A percentile compares a stretch with the other conserved stretches of the same genome.
These are phyloP conservation scores for Pavlovales sp. DNA, from an alignment of 208 protist species.

Conservation along the genomic window DNA sequence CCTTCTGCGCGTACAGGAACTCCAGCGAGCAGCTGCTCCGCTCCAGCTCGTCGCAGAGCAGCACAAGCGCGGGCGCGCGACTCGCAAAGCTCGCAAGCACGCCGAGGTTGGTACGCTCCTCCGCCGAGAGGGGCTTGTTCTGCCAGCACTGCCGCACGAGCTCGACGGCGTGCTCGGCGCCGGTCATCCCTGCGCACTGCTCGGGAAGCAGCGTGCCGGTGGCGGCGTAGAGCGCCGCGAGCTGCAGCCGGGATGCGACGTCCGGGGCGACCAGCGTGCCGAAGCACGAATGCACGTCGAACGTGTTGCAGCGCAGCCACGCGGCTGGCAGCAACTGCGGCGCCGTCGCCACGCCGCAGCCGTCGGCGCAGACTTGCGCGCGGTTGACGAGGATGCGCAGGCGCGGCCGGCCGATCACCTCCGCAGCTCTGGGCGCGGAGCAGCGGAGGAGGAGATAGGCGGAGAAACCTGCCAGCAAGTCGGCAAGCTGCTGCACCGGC, in stretches of 20 bases:
- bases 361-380: background rate
- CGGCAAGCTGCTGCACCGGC: conserved; percentile 5
- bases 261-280: background rate
- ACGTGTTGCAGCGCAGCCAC: no score
- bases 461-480: conserved; percentile 25
- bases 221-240: conserved; percentile 37
- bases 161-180: conserved; percentile 13
- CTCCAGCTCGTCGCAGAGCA: background rate
- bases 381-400: background rate
- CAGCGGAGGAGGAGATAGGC: conserved; percentile 24
- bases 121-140: background rate
- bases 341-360: background rate
- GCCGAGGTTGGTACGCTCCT: background rate
- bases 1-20: no score
- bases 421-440: background rate
- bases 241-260: conserved; percentile 31
- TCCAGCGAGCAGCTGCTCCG: no score
- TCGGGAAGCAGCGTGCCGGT: conserved; percentile 30
- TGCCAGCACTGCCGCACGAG: conserved; percentile 44
- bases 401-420: background rate
- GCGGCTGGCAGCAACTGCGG: no score
- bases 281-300: conserved; percentile 38
- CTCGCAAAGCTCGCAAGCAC: background rate
- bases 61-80: background rate
- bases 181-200: background rate